Percentiles rank a stretch among this genome's conserved stretches.
Conservation (phyloP, 441 rosid species). For the Erodium chrysanthum region DNA sequence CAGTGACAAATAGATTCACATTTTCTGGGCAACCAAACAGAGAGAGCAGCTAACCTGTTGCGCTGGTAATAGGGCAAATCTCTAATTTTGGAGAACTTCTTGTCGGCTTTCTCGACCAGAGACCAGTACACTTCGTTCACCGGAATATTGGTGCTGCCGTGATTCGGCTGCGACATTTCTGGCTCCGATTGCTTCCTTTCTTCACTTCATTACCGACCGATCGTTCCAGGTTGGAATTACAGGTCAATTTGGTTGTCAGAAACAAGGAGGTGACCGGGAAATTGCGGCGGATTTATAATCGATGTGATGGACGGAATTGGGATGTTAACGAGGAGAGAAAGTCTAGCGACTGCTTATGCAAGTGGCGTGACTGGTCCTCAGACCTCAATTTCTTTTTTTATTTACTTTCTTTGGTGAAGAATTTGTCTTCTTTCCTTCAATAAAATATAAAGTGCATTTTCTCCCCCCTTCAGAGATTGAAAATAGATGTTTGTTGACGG, state of each 20-base stretch:
- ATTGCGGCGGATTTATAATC: not conserved
- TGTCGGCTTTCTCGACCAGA: conserved; percentile 87
- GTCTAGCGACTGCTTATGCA: not conserved
- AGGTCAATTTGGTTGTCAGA: not conserved
- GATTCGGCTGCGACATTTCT: conserved; percentile 41
- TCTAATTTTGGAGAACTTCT: conserved; percentile 92
- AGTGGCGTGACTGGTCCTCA: not conserved
- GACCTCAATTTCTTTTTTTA: not conserved
- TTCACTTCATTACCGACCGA: conserved; percentile 7
- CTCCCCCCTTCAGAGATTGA: too few species aligned
- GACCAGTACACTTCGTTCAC: conserved; percentile 88
- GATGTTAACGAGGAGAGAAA: not conserved
- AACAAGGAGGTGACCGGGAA: not conserved
- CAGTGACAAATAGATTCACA: not conserved
- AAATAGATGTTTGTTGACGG: too few species aligned
- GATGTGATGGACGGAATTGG: not conserved
- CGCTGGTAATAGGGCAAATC: conserved; percentile 91
- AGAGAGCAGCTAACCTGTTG: conserved; percentile 45
- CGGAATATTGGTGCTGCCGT: conserved; percentile 35
- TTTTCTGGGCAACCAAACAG: not conserved
- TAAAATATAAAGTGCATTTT: too few species aligned
- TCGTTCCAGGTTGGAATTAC: not conserved
- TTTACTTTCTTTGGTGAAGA: too few species aligned
- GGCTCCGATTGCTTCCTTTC: not conserved
- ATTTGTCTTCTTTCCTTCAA: too few species aligned